A percentile compares a stretch with the other conserved stretches of the same genome.
phyloP scores from a whole-genome alignment of 768 basidiomycete genomes.

The Boletus barrowsii region DNA sequence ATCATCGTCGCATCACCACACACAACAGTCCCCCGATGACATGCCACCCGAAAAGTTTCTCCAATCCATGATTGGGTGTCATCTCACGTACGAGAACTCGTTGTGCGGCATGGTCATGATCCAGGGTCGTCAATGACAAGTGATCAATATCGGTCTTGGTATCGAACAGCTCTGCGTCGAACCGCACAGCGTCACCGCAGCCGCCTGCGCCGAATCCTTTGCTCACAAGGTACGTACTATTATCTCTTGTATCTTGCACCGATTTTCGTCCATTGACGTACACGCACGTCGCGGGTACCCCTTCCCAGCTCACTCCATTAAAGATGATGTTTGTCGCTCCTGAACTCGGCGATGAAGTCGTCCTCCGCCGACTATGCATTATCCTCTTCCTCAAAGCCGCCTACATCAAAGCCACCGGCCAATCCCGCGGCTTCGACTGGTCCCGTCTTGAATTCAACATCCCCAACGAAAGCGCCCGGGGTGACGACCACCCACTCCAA shows the following conservation, averaged over 20 bases:
- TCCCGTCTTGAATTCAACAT: slow-evolving; percentile 81
- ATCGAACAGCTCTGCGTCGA: slow-evolving; percentile 65
- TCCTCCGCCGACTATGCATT: slow-evolving; percentile 72
- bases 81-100: slow-evolving; percentile 63
- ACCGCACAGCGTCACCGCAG: slow-evolving; percentile 54
- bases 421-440: slow-evolving; percentile 77
- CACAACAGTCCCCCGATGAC: slow-evolving; percentile 48
- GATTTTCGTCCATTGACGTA: neutral
- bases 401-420: slow-evolving; percentile 82
- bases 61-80: slow-evolving; percentile 78
- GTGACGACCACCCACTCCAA: slow-evolving; percentile 64
- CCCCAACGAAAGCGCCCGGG: slow-evolving; percentile 54
- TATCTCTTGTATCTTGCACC: no score
- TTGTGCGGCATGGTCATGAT: slow-evolving; percentile 85
- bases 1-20: neutral
- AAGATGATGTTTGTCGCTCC: slow-evolving; percentile 54
- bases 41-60: slow-evolving; percentile 63
- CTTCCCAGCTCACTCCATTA: slow-evolving; percentile 37
- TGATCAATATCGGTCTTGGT: slow-evolving; percentile 80
- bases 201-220: slow-evolving; percentile 67
- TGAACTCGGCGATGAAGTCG: slow-evolving; percentile 56
- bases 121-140: slow-evolving; percentile 70
- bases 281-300: neutral
- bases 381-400: slow-evolving; percentile 77
- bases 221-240: slow-evolving; percentile 59